Conservation (phyloP, 352 stramenopile genomes). For the Saprolegnia parasitica region DNA sequence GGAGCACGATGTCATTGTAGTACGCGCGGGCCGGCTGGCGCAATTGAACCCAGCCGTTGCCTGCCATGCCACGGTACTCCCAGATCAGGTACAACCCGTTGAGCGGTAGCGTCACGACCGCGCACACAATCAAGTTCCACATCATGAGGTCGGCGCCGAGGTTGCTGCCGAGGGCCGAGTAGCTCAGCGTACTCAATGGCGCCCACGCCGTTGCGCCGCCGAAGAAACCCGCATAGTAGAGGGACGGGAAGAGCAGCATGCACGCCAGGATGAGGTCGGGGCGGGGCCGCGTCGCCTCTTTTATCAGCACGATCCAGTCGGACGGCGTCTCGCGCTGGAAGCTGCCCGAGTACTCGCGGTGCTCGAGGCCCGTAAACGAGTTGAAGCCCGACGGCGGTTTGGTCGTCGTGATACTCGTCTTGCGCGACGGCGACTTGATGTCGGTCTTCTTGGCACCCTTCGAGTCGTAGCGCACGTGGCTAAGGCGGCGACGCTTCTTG, state of each 20-base stretch:
- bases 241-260: not conserved
- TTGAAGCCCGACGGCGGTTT: not conserved
- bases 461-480: not conserved
- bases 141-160: slow-evolving; percentile 8
- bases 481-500: not conserved
- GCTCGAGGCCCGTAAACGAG: not conserved
- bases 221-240: slow-evolving; percentile 3
- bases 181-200: not conserved
- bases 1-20: not conserved
- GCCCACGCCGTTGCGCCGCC: slow-evolving; percentile 1
- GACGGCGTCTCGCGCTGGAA: not conserved
- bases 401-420: not conserved
- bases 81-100: not conserved
- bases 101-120: not conserved
- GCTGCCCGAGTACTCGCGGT: not conserved
- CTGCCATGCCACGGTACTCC: not conserved
- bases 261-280: not conserved
- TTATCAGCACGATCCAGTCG: not conserved
- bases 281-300: not conserved
- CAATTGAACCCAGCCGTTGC: slow-evolving; percentile 4
- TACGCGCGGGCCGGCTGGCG: not conserved
- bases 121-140: not conserved
- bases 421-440: not conserved
- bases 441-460: not conserved
- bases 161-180: not conserved